Conservation (phyloP, 345 rosid species). For the Trapa incisa region DNA sequence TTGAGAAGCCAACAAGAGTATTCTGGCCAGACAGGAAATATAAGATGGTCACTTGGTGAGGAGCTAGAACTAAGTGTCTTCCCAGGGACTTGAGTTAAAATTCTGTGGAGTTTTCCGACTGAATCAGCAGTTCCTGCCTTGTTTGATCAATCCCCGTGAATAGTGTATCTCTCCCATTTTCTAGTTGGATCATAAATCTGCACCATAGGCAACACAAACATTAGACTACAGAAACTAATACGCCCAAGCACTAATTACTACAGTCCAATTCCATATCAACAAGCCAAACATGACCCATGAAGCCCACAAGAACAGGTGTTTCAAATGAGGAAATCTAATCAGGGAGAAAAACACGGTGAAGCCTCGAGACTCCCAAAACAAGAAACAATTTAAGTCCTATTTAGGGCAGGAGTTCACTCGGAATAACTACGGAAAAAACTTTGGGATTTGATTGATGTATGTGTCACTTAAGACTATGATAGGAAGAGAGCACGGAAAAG, state of each 20-base stretch:
- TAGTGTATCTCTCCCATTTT: slow-evolving; percentile 95
- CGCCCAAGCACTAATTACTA: background rate
- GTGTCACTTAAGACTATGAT: too few relatives aligned
- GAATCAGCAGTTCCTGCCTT: background rate
- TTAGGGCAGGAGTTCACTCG: background rate
- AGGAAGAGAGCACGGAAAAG: background rate
- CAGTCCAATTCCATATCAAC: too few relatives aligned
- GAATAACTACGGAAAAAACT: background rate
- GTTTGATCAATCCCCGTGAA: slow-evolving; percentile 63
- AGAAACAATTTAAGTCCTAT: background rate
- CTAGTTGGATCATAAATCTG: slow-evolving; percentile 82
- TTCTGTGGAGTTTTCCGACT: background rate
- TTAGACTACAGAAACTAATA: background rate
- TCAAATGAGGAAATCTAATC: too few relatives aligned
- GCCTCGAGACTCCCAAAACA: background rate
- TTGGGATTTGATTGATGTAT: too few relatives aligned
- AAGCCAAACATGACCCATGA: too few relatives aligned
- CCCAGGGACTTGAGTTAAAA: too few relatives aligned
- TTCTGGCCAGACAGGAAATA: too few relatives aligned
- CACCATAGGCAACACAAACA: background rate
- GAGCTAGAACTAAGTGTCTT: too few relatives aligned
- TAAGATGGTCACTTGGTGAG: too few relatives aligned
- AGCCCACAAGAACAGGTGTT: background rate
- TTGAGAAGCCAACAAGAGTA: too few relatives aligned
- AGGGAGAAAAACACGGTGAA: background rate